Evolutionary conservation across 345 rosid species (phyloP).

Genomic region (Trapa bicornis): DNA sequence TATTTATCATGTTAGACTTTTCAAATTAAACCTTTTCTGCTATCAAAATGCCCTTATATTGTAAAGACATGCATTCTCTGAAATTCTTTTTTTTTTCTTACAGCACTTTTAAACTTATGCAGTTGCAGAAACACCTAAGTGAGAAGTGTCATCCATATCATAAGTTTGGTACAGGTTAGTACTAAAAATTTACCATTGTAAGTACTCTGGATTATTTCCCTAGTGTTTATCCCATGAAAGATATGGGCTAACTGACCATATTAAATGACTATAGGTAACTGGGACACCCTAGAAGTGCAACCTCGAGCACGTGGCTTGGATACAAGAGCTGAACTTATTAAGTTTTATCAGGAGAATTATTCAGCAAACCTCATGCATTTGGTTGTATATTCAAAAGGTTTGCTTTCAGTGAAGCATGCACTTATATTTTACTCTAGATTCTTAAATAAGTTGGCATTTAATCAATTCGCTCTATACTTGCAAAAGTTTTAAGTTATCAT

Average conservation of each 20-base stretch:
- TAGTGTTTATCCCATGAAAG: background rate
- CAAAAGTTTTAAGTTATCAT: background rate
- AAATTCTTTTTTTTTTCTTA: background rate
- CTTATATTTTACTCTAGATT: background rate
- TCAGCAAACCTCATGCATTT: slow-evolving; percentile 89
- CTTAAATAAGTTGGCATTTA: background rate
- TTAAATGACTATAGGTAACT: slow-evolving; percentile 39
- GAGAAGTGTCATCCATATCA: slow-evolving; percentile 73
- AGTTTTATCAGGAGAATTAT: slow-evolving; percentile 69
- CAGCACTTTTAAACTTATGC: slow-evolving; percentile 12
- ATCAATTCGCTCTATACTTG: background rate
- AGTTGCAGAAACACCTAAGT: slow-evolving; percentile 77
- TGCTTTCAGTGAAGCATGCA: slow-evolving; percentile 6
- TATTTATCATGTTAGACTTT: background rate
- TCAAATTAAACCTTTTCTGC: background rate
- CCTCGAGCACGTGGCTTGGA: slow-evolving; percentile 76
- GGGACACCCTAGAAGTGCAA: slow-evolving; percentile 70
- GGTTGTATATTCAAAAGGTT: slow-evolving; percentile 78
- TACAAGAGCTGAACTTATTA: slow-evolving; percentile 67
- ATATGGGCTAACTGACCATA: background rate
- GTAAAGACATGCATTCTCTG: background rate
- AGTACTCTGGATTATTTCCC: background rate
- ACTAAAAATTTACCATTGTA: background rate
- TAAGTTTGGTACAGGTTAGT: slow-evolving; percentile 79
- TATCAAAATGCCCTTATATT: background rate